Evolutionary conservation across 192 early-diverging fungal genomes (phyloP).

Genomic region (Mortierella claussenii): DNA sequence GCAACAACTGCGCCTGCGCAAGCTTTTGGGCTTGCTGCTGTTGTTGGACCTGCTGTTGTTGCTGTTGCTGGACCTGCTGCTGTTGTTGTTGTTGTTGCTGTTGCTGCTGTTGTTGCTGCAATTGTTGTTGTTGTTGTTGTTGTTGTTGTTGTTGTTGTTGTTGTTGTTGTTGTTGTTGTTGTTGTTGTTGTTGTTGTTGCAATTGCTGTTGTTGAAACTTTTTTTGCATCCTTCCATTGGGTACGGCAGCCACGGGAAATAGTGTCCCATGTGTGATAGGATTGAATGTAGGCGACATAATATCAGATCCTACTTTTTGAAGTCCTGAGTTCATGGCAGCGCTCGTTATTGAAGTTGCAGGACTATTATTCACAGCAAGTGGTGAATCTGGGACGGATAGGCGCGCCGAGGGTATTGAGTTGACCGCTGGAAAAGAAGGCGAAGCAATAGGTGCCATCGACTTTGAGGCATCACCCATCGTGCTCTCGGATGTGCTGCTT

Average conservation of each 20-base stretch:
- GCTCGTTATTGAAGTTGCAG: neutral
- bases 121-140: constrained; percentile 4
- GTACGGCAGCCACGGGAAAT: neutral
- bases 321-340: neutral
- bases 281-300: neutral
- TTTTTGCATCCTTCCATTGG: constrained; percentile 5
- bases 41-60: constrained; percentile 5
- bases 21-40: neutral
- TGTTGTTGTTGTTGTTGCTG: constrained; percentile 13
- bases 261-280: neutral
- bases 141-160: constrained; percentile 1
- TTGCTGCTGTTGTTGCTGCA: constrained; percentile 5
- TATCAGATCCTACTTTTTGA: neutral
- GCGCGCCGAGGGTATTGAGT: neutral
- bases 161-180: neutral
- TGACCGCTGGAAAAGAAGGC: neutral
- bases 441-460: neutral
- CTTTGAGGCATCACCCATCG: neutral
- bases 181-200: constrained; percentile 16
- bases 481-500: neutral
- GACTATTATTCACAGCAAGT: neutral
- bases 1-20: neutral
- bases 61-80: neutral
- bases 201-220: constrained; percentile 3
- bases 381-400: neutral